A percentile compares a stretch with the other conserved stretches of the same genome.
Evolutionary conservation across 2,329 filamentous ascomycete genomes (phyloP).

Genomic region (Phyllosticta ampelicida): DNA sequence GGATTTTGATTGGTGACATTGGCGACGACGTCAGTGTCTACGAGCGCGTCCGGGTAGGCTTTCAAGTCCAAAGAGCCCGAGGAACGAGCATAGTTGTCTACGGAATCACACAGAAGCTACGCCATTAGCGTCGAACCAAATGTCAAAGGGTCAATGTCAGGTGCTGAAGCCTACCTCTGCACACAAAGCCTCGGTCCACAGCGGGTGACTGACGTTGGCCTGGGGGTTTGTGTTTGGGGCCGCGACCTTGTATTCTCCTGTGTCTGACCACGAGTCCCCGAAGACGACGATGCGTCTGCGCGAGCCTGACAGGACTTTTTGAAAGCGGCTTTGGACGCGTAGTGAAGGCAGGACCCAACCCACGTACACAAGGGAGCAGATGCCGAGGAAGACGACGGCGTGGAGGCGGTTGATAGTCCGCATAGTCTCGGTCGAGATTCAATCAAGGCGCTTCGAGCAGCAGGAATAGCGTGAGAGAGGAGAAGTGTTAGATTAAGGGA

Average conservation of each 20-base stretch:
- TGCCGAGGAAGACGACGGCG: constrained; percentile 16
- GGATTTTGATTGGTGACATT: constrained; percentile 18
- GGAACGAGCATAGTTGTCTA: constrained; percentile 29
- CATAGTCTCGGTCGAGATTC: constrained; percentile 16
- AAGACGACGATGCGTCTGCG: constrained; percentile 27
- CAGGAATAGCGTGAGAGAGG: background rate
- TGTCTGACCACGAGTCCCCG: constrained; percentile 30
- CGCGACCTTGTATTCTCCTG: constrained; percentile 24
- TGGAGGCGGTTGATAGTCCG: constrained; percentile 23
- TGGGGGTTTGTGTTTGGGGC: constrained; percentile 19
- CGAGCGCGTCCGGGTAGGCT: constrained; percentile 18
- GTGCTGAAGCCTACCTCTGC: constrained; percentile 19
- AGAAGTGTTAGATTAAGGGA: background rate
- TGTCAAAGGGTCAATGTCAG: background rate
- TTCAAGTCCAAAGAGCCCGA: constrained; percentile 13
- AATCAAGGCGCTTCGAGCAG: background rate
- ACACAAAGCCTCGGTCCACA: constrained; percentile 28
- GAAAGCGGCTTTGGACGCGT: constrained; percentile 18
- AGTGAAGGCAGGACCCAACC: constrained; percentile 21
- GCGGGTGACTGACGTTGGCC: constrained; percentile 20
- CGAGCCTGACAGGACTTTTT: constrained; percentile 20
- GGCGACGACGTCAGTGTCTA: constrained; percentile 22
- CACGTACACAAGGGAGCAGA: constrained; percentile 22
- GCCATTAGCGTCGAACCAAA: background rate
- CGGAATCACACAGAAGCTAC: constrained; percentile 25